Percentiles rank a stretch among this genome's conserved stretches.
Evolutionary conservation across 176 grass and related monocot species (phyloP).

Genomic region (Tillandsia leiboldiana): DNA sequence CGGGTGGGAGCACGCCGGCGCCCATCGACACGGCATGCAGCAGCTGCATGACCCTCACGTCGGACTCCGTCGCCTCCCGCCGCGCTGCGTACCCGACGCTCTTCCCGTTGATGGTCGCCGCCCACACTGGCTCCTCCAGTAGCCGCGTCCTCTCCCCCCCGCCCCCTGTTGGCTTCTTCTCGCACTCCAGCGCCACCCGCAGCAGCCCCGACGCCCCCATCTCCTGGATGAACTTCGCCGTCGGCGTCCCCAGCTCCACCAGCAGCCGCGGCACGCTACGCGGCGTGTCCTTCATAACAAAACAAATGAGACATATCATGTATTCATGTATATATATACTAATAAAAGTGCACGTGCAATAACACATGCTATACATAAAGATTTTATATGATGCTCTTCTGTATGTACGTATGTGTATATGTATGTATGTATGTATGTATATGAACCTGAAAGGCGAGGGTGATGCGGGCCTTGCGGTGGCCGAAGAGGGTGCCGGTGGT

Average conservation of each 20-base stretch:
- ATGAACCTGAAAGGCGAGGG: constrained; percentile 59
- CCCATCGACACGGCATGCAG: constrained; percentile 73
- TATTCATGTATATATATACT: no score
- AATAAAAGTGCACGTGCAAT: no score
- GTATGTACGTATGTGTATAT: background rate
- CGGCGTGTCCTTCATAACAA: constrained; percentile 3
- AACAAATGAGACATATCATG: no score
- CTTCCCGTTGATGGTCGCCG: constrained; percentile 61
- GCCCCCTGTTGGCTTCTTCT: constrained; percentile 33
- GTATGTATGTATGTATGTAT: no score
- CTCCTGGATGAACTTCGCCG: constrained; percentile 84
- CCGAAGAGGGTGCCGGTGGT: constrained; percentile 81
- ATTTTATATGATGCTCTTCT: no score
- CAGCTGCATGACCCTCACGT: constrained; percentile 68
- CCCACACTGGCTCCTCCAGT: constrained; percentile 67
- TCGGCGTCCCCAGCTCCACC: constrained; percentile 46
- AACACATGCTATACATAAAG: no score
- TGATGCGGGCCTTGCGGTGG: constrained; percentile 50
- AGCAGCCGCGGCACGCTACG: constrained; percentile 45
- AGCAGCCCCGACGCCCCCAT: constrained; percentile 52
- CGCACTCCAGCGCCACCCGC: constrained; percentile 83
- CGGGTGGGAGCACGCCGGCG: constrained; percentile 66
- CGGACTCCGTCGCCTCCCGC: constrained; percentile 47
- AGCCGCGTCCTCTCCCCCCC: constrained; percentile 7
- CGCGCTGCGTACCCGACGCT: constrained; percentile 56